Percentiles rank a stretch among this genome's conserved stretches.
Conservation (phyloP, 352 stramenopile genomes). For the Lagenidium giganteum region DNA sequence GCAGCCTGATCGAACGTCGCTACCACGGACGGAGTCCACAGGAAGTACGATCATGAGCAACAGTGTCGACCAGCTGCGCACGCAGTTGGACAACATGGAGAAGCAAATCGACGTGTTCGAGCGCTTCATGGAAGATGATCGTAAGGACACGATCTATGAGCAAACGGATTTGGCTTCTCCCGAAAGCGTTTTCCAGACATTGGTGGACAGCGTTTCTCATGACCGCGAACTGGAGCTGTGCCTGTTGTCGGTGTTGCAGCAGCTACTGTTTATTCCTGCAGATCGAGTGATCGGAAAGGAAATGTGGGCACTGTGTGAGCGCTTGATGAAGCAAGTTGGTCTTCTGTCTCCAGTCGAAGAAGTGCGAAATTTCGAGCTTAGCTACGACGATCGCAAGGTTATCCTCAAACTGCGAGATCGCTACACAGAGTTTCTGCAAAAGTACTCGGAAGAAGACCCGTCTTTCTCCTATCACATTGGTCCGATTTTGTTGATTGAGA, state of each 20-base stretch:
- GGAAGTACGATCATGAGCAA: slow-evolving; percentile 58
- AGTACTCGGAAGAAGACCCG: slow-evolving; percentile 65
- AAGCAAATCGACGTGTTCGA: slow-evolving; percentile 88
- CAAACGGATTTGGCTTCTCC: slow-evolving; percentile 67
- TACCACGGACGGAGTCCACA: slow-evolving; percentile 13
- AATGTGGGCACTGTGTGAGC: slow-evolving; percentile 80
- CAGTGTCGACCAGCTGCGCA: slow-evolving; percentile 68
- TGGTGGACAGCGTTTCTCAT: slow-evolving; percentile 46
- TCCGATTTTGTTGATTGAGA: slow-evolving; percentile 73
- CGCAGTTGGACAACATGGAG: slow-evolving; percentile 84
- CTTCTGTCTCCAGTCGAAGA: slow-evolving; percentile 76
- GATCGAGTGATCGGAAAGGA: slow-evolving; percentile 82
- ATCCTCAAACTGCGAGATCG: slow-evolving; percentile 68
- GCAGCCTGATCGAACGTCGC: slow-evolving; percentile 12
- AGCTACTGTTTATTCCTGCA: slow-evolving; percentile 81
- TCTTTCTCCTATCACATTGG: slow-evolving; percentile 63
- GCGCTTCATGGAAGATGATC: slow-evolving; percentile 84
- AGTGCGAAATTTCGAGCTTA: slow-evolving; percentile 70
- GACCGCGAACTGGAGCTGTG: slow-evolving; percentile 65
- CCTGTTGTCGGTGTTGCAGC: slow-evolving; percentile 74
- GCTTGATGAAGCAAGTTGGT: slow-evolving; percentile 74
- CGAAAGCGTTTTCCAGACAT: slow-evolving; percentile 61
- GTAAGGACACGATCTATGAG: slow-evolving; percentile 83
- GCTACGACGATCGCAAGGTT: slow-evolving; percentile 78
- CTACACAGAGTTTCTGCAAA: slow-evolving; percentile 70